Evolutionary conservation across 768 basidiomycete species (phyloP).

Genomic region (Lactarius akahatsu): DNA sequence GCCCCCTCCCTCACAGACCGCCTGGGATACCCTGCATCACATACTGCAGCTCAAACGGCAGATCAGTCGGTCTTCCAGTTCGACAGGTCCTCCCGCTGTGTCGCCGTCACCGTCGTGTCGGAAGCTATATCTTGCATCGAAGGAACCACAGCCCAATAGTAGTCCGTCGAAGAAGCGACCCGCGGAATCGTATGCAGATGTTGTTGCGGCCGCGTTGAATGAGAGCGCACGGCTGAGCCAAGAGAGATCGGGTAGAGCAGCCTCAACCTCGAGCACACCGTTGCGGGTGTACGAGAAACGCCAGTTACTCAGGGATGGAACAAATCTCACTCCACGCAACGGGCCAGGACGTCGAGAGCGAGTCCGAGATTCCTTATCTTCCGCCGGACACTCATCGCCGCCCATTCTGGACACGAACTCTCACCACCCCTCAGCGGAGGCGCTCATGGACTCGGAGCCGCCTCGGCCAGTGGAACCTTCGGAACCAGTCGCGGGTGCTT

Average conservation of each 20-base stretch:
- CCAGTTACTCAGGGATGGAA: not conserved
- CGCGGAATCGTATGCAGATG: slow-evolving; percentile 16
- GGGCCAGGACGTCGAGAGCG: not conserved
- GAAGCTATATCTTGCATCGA: not conserved
- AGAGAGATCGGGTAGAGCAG: not conserved
- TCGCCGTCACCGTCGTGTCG: not conserved
- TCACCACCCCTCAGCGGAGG: not conserved
- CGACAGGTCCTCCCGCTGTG: not conserved
- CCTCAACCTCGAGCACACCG: slow-evolving; percentile 2
- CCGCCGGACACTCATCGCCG: not conserved
- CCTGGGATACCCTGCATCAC: slow-evolving; percentile 6
- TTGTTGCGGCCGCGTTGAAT: slow-evolving; percentile 21
- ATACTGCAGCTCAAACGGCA: slow-evolving; percentile 17
- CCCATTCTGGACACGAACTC: not conserved
- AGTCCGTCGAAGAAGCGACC: not conserved
- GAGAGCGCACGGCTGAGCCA: slow-evolving; percentile 11
- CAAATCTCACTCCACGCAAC: not conserved
- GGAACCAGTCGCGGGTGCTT: not conserved
- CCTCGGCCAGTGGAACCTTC: not conserved
- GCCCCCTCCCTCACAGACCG: slow-evolving; percentile 11
- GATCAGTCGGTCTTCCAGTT: slow-evolving; percentile 1
- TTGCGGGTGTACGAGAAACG: slow-evolving; percentile 18
- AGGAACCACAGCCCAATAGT: not conserved
- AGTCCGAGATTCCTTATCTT: not conserved
- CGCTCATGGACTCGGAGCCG: no score